A percentile compares a stretch with the other conserved stretches of the same genome.
Conservation (phyloP, 83 land plant genomes). For the Larix sibirica region DNA sequence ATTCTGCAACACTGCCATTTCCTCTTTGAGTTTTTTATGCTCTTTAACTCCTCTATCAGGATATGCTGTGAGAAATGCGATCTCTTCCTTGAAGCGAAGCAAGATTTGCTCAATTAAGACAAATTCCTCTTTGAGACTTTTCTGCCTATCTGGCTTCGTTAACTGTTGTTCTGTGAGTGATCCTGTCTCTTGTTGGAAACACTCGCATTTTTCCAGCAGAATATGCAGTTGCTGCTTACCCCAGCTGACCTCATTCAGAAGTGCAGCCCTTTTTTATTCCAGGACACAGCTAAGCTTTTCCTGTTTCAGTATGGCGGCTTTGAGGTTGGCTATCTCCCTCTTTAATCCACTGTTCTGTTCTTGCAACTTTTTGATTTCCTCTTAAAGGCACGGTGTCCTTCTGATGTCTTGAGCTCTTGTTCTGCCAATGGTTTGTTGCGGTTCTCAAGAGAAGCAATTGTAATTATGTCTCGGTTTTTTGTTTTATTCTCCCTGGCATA, state of each 20-base stretch:
- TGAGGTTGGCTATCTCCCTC: constrained; percentile 12
- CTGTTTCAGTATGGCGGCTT: neutral
- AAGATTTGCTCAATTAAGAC: neutral
- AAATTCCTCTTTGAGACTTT: neutral
- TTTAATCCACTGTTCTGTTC: constrained; percentile 23
- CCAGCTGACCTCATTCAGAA: neutral
- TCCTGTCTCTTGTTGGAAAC: neutral
- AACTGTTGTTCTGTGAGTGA: neutral
- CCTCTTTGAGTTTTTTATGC: neutral
- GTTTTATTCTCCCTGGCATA: neutral
- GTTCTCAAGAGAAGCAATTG: constrained; percentile 29
- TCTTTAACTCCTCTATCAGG: neutral
- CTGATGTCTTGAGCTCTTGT: constrained; percentile 46
- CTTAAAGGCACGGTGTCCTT: constrained; percentile 36
- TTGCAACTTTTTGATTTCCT: constrained; percentile 34
- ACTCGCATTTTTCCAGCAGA: constrained; percentile 4
- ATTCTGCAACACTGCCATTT: neutral
- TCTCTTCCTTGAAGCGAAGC: neutral
- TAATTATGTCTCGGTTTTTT: neutral
- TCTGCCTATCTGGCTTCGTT: neutral
- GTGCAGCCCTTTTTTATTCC: neutral
- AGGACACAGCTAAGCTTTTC: neutral
- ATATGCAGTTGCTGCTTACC: neutral
- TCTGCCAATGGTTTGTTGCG: constrained; percentile 50
- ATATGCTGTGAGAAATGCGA: neutral